Base-by-base conservation (phyloP, 2,329 filamentous ascomycete genomes). In the Pseudocercospora crystallina region DNA sequence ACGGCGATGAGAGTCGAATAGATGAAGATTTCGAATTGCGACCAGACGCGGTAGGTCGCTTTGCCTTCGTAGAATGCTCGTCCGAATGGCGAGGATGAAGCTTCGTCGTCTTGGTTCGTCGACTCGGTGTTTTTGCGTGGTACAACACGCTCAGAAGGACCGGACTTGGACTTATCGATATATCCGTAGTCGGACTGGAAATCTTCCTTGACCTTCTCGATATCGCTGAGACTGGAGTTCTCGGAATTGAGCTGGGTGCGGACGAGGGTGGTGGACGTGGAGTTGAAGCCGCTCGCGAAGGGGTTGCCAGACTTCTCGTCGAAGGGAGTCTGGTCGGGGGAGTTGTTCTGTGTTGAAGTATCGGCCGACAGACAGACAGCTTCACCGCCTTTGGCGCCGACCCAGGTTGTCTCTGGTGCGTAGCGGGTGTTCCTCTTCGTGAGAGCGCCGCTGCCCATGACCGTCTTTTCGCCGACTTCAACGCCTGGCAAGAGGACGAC, bases 371-470 rank as follows among this genome's bases (percentile, higher is more conserved):
- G 69, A 43, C 76, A 78, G 3, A 80, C 63, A 1, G 77, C 73
- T 50, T 80, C 76, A 14, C 77, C 76, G 5, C 72, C 72, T 59
- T 76, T 78, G 50, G 76, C 79, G 13, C 79, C 79, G 2, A 80
- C 75, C 68, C 75, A 82, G 1, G 76, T 77, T 1, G 71, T 76
- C 10, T 71, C 71, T 4, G 74, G 56, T 0, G 67, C 59, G 55
- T 80, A 83, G 9, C 59, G 56, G 14, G 71, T 72, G 26, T 73
- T 71, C 4, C 79, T 69, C 12, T 69, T 68, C 0, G 79, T 77
- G 41, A 81, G 62, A 9, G 79, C 75, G 14, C 80, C 80, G 20
- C 77, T 80, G 1, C 80, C 80, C 64, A 82, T 73, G 12, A 78
- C 76, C 1, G 76, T 70, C 36, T 71, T 66, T 38, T 76, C 67